phyloP scores from a whole-genome alignment of 2,329 filamentous ascomycete species.

The Phialocephala subalpina region DNA sequence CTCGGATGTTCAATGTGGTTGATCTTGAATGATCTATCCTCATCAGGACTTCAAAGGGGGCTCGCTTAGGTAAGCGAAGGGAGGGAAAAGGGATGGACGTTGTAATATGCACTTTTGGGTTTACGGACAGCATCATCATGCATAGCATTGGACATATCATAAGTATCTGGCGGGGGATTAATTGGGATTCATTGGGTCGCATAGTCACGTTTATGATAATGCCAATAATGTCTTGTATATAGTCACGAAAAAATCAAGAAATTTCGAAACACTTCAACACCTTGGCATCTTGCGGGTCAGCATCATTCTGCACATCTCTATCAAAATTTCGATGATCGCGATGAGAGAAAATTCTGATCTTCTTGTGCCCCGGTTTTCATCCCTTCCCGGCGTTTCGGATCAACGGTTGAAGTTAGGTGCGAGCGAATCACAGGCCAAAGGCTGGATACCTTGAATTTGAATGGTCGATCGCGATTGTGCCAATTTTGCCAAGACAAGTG shows the following conservation, averaged over 20 bases:
- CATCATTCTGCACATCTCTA: background rate
- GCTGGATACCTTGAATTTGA: background rate
- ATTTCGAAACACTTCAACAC: background rate
- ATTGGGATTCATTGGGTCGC: constrained; percentile 1
- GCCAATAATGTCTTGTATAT: constrained; percentile 10
- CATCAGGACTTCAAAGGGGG: background rate
- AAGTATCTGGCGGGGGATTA: constrained; percentile 4
- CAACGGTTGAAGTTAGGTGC: background rate
- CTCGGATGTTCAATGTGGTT: constrained; percentile 7
- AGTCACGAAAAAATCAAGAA: constrained; percentile 2
- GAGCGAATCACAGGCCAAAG: background rate
- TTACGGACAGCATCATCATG: constrained; percentile 5
- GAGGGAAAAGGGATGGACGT: background rate
- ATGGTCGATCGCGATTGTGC: background rate
- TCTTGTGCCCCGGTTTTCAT: background rate
- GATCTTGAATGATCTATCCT: too few species aligned
- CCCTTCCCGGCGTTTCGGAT: background rate
- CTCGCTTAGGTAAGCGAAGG: constrained; percentile 1
- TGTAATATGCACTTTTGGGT: background rate
- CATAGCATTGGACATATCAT: background rate
- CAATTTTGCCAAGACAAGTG: background rate
- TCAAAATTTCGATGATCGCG: background rate
- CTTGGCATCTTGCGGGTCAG: too few species aligned
- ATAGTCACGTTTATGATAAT: constrained; percentile 1
- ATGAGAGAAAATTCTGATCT: background rate